These are phyloP conservation scores for Tolypocladium endophyticum DNA, from an alignment of 2,329 filamentous ascomycete genomes.

Conservation along the genomic window DNA sequence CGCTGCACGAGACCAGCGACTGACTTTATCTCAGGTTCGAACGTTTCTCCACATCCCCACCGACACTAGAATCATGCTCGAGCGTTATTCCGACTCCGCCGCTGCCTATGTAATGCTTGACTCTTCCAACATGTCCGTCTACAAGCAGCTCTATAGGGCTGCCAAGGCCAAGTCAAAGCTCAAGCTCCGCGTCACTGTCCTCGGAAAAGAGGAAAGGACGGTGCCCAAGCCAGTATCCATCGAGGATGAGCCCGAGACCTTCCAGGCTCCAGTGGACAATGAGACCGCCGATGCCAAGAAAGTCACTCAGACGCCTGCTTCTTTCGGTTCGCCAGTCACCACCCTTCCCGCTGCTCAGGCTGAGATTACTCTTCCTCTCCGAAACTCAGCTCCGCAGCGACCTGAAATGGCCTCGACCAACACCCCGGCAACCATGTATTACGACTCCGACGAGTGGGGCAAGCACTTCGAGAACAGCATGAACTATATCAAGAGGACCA, in stretches of 20 bases:
- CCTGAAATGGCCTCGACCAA: background rate
- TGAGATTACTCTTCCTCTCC: background rate
- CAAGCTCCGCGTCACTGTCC: conserved; percentile 63
- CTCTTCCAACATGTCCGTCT: conserved; percentile 66
- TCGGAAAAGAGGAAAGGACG: conserved; percentile 19
- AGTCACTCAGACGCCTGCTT: background rate
- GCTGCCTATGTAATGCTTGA: conserved; percentile 72
- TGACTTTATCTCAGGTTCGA: conserved; percentile 17
- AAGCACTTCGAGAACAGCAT: conserved; percentile 16
- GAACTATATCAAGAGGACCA: conserved; percentile 14
- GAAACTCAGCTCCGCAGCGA: background rate
- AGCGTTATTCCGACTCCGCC: conserved; percentile 93
- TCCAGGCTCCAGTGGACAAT: conserved; percentile 5
- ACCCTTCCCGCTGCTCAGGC: background rate
- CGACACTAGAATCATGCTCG: conserved; percentile 47
- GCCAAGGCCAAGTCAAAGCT: conserved; percentile 98
- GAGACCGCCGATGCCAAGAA: background rate
- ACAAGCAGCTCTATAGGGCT: conserved; percentile 93
- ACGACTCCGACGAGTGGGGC: conserved; percentile 15
- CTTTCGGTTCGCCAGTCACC: background rate
- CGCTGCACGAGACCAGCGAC: background rate
- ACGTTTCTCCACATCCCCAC: conserved; percentile 22
- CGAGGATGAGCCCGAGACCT: conserved; percentile 37
- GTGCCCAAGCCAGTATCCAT: conserved; percentile 33
- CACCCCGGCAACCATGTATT: background rate